Base-by-base conservation (phyloP, 2,329 filamentous ascomycete species). In the Amesomyces nigricolor region DNA sequence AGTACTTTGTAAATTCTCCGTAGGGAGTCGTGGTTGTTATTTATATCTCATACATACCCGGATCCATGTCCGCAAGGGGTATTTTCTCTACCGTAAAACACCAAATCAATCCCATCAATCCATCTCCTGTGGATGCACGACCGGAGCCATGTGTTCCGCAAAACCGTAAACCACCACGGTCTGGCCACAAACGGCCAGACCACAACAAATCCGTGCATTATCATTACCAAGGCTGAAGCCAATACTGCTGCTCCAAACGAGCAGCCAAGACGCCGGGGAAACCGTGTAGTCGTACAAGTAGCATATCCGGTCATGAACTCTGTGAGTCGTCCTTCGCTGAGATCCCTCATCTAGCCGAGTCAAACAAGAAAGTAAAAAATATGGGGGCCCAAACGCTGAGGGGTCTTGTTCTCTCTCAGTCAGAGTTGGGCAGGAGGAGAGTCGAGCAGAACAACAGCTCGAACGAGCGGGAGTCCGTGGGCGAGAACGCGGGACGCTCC, bases 401-500 rank as follows among this genome's bases (percentile, higher is more conserved):
- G 8, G 3, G 14, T 32, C 8, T 17, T 17, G 29, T 11, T 16
- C 53, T 32, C 7, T 14, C 48, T 44, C 54, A 16, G 47, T 67
- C 64, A 14, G 58, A 57, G 26, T 56, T 51, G 16, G 68, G 65
- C 32, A 76, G 68, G 26, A 77, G 66, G 26, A 77, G 68, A 5
- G 70, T 70, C 9, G 73, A 72, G 56, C 73, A 75, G 56, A 75
- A 75, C 22, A 75, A 59, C 48, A 77, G 72, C 63, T 76, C 74
- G 30, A 76, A 68, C 0, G 73, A 76, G 37, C 73, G 69, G n/a
- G 74, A 75, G 57, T 76, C 73, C 0, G 72, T 72, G 4, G 74
- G 73, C 16, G 72, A 78, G 61, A 82, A 83, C 38, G 76, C 72
- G 4, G 78, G 76, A 19, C 76, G 72, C 47, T 78, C 75, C 55